phyloP scores from a whole-genome alignment of 1,284 basidiomycete genomes.

The Ceratobasidium sp. region DNA sequence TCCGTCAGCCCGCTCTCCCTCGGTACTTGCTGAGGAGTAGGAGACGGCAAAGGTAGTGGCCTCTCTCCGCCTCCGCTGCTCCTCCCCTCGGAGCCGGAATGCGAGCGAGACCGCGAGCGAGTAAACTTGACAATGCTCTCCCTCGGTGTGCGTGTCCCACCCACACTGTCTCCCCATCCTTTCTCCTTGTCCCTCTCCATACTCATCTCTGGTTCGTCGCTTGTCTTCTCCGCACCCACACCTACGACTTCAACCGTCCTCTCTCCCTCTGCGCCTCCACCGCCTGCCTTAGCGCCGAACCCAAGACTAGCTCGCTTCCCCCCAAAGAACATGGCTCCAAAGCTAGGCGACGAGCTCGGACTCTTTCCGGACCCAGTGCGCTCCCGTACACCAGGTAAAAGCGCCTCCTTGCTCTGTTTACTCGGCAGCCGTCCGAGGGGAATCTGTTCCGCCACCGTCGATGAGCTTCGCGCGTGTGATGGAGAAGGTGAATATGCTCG shows the following conservation, averaged over 20 bases:
- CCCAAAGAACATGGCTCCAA: slow-evolving; percentile 31
- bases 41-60: neutral
- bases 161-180: slow-evolving; percentile 41
- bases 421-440: slow-evolving; percentile 24
- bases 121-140: slow-evolving; percentile 41
- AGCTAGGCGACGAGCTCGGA: slow-evolving; percentile 23
- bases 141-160: slow-evolving; percentile 22
- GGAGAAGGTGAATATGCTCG: slow-evolving; percentile 5
- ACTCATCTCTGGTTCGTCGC: neutral
- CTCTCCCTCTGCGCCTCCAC: slow-evolving; percentile 11
- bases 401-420: slow-evolving; percentile 34
- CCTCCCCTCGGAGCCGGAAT: slow-evolving; percentile 4
- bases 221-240: neutral
- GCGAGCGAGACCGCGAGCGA: slow-evolving; percentile 17
- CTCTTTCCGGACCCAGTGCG: neutral
- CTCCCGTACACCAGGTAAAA: slow-evolving; percentile 2
- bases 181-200: slow-evolving; percentile 39
- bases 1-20: no score
- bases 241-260: slow-evolving; percentile 7
- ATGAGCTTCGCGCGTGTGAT: slow-evolving; percentile 17
- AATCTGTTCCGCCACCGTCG: slow-evolving; percentile 35
- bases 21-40: neutral
- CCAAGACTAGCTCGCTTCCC: slow-evolving; percentile 35
- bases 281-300: neutral
- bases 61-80: slow-evolving; percentile 20